Evolutionary conservation across 228 moss, liverwort and hornwort genomes (phyloP), one percentile per base, ranked within the genome.

Genomic region (Sphagnum magellanicum): DNA sequence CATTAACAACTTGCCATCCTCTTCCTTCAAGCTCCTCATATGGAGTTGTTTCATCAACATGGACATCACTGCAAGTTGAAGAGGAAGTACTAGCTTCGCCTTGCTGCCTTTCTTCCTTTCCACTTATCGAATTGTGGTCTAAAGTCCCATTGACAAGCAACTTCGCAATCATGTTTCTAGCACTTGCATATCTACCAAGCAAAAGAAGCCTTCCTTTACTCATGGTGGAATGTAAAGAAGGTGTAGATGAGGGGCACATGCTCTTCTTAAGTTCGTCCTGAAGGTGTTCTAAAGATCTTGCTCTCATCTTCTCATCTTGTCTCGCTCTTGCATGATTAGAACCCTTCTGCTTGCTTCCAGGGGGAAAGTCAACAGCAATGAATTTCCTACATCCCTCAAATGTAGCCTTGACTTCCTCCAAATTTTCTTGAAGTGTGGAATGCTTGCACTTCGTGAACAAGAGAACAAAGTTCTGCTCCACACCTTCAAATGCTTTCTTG

Each of bases 171-270:
- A 55, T 72, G 32, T 52, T 10, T 4, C 4, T 72, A 2, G 65
- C 32, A 14, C 52, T 64, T 4, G 51, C 52, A 65, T 13, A 46
- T 47, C 64, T 65, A 50, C 72, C 65, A 5, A 72, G 4, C n/a
- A 72, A 13, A 8, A 46, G 11, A 15, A 72, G n/a, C 48, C 53
- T 52, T 5, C 72, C 72, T 48, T 64, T 63, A 1, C 65, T 66
- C 72, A 65, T 16, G 6, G 10, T 72, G 16, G 0, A 2, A 5
- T 4, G 6, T 13, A 65, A 12, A 17, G 4, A 55, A 32, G 72
- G 16, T 6, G 10, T 9, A 5, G 6, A 0, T 3, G 64, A 8
- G 46, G 11, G 16, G 6, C 9, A 16, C 63, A 64, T 17, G 52
- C 10, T 52, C 6, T 55, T 53, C 9, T 1, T 10, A 4, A 72